Evolutionary conservation across 495 filamentous ascomycete species (phyloP), one percentile per base, ranked within the genome.

Genomic region (Entonaema liquescens): DNA sequence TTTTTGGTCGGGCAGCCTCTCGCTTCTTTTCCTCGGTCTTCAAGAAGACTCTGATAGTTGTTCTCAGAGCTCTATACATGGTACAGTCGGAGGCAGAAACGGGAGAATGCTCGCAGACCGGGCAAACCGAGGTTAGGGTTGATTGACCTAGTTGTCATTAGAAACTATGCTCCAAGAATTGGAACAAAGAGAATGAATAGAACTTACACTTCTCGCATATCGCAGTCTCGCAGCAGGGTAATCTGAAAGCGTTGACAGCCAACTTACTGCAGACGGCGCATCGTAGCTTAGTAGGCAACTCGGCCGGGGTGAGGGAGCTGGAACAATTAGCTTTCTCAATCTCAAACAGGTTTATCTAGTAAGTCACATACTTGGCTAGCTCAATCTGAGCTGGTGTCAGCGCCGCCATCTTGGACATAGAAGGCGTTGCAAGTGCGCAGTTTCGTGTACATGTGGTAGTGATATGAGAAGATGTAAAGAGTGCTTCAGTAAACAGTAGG

Each of bases 191-290:
- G 31, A 17, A 19, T 36, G 47, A 40, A 36, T 29, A 54, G 50
- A 74, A 80, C 93, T 80, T 82, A 97, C 95, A 99, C 61, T 82
- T 87, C 75, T 95, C 92, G 81, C 96, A 98, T 62, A 98, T 96
- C 25, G 91, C 89, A 74, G 97, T 94, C 76, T 98, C 95, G 79
- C 95, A 99, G 79, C 95, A 99, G 6, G 94, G 94, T 11, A 97
- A 82, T 31, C 93, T 90, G 72, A 94, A 96, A 2, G 95, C 93
- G 76, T 97, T 94, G 65, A 95, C 82, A n/a, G 92, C 93, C 42
- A 98, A 85, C 76, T 92, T 93, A 79, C 90, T 95, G 81, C 95
- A 98, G 65, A 91, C 92, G 40, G 93, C 93, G 82, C 95, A 99
- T 77, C 93, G 89, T 57, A 98, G 87, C 87, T 98, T 98, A 74